These are phyloP conservation scores for Dactylellina parvicollis DNA, from an alignment of 2,329 filamentous ascomycete genomes.

Conservation along the genomic window DNA sequence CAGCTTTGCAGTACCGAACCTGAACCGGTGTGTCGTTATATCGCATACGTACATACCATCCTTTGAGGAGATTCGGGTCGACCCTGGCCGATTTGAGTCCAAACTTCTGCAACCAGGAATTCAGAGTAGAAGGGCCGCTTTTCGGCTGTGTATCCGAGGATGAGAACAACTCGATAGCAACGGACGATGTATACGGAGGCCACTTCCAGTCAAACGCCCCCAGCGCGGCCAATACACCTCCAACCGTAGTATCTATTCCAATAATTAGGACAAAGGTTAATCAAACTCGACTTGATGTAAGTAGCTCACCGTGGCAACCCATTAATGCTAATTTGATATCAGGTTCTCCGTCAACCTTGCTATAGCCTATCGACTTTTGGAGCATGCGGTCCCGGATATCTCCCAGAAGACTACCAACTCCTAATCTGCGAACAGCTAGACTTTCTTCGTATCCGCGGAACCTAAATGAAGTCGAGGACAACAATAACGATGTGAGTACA, in stretches of 20 bases:
- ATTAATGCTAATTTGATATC: conserved; percentile 56
- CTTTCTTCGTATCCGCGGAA: conserved; percentile 86
- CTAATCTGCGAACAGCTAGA: conserved; percentile 84
- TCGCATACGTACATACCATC: conserved; percentile 86
- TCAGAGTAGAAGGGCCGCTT: conserved; percentile 17
- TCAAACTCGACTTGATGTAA: neutral
- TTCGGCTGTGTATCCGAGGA: conserved; percentile 61
- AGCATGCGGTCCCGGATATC: conserved; percentile 83
- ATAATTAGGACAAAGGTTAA: neutral
- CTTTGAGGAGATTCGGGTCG: conserved; percentile 69
- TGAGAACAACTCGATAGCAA: conserved; percentile 87
- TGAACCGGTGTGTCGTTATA: conserved; percentile 88
- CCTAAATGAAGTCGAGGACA: conserved; percentile 63
- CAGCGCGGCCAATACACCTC: conserved; percentile 77
- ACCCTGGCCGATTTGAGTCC: conserved; percentile 26
- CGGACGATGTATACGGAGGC: conserved; percentile 92
- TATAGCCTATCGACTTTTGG: conserved; percentile 69
- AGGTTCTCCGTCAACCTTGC: conserved; percentile 64
- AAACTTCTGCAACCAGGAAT: conserved; percentile 46
- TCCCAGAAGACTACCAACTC: conserved; percentile 84
- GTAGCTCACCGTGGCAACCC: conserved; percentile 56
- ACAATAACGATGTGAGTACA: neutral
- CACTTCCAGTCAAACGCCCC: conserved; percentile 82
- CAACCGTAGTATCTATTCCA: conserved; percentile 80
- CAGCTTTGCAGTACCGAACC: conserved; percentile 79